A percentile compares a stretch with the other conserved stretches of the same genome.
phyloP scores from a whole-genome alignment of 2,329 filamentous ascomycete species.

The Dothidotthia symphoricarpi region DNA sequence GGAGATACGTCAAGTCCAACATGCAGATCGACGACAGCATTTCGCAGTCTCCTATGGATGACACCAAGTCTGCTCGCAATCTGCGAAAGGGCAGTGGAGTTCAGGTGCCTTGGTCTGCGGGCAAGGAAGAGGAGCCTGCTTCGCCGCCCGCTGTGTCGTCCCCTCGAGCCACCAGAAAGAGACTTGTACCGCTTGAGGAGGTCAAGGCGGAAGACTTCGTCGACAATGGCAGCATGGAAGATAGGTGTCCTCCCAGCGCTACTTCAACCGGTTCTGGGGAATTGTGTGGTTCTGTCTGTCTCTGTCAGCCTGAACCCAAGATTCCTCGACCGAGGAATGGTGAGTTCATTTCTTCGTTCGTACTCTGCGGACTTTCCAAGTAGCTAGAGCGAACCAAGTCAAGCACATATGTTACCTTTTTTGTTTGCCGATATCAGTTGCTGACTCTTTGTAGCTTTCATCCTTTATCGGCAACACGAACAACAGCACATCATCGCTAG shows the following conservation, averaged over 20 bases:
- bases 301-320: slow-evolving; percentile 69
- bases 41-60: slow-evolving; percentile 19
- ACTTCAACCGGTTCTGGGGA: slow-evolving; percentile 33
- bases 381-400: too few relatives aligned
- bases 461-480: slow-evolving; percentile 91
- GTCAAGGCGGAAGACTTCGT: slow-evolving; percentile 14
- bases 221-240: slow-evolving; percentile 19
- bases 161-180: slow-evolving; percentile 25
- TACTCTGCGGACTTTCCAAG: too few relatives aligned
- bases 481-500: slow-evolving; percentile 77
- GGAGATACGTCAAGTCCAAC: slow-evolving; percentile 36
- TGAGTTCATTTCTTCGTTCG: slow-evolving; percentile 47
- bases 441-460: slow-evolving; percentile 71
- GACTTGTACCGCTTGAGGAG: slow-evolving; percentile 22
- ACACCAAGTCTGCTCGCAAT: slow-evolving; percentile 19
- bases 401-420: slow-evolving; percentile 3
- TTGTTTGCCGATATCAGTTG: slow-evolving; percentile 18
- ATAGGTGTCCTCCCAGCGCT: slow-evolving; percentile 23
- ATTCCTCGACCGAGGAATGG: slow-evolving; percentile 70
- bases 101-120: slow-evolving; percentile 24
- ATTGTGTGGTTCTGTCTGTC: slow-evolving; percentile 56
- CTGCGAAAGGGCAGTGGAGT: slow-evolving; percentile 33
- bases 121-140: slow-evolving; percentile 20
- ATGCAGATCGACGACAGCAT: slow-evolving; percentile 28
- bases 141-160: slow-evolving; percentile 17